Conservation (phyloP, 352 stramenopile genomes). For the Pythium graminicola region DNA sequence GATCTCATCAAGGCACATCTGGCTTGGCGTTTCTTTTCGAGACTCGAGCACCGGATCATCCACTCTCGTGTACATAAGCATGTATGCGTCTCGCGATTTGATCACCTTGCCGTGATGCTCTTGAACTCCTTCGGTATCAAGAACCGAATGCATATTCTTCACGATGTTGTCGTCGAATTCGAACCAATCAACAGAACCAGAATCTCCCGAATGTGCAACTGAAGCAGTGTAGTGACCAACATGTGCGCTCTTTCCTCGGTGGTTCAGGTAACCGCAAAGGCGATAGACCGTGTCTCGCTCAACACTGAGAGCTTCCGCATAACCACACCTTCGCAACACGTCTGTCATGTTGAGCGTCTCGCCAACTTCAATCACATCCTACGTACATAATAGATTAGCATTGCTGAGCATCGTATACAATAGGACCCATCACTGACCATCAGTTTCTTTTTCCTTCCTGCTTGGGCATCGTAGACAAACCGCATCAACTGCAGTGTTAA, state of each 20-base stretch:
- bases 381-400: neutral
- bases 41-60: slow-evolving; percentile 17
- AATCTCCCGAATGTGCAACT: slow-evolving; percentile 44
- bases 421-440: slow-evolving; percentile 33
- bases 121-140: slow-evolving; percentile 34
- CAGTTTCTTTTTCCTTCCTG: slow-evolving; percentile 77
- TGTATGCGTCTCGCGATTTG: slow-evolving; percentile 78
- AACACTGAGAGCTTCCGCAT: slow-evolving; percentile 33
- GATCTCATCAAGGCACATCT: slow-evolving; percentile 39
- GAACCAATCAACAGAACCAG: slow-evolving; percentile 49
- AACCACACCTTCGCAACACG: slow-evolving; percentile 39
- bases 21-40: neutral
- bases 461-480: slow-evolving; percentile 79
- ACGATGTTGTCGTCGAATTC: slow-evolving; percentile 81
- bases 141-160: slow-evolving; percentile 34
- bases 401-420: neutral
- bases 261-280: slow-evolving; percentile 72
- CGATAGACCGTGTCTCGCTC: slow-evolving; percentile 48
- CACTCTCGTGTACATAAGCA: slow-evolving; percentile 73
- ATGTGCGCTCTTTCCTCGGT: slow-evolving; percentile 74
- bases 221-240: slow-evolving; percentile 84
- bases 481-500: slow-evolving; percentile 80
- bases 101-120: slow-evolving; percentile 50
- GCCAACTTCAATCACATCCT: slow-evolving; percentile 83
- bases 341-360: slow-evolving; percentile 76